A percentile compares a stretch with the other conserved stretches of the same genome.
Evolutionary conservation across 768 basidiomycete species (phyloP).

Genomic region (Tricholomella constricta): DNA sequence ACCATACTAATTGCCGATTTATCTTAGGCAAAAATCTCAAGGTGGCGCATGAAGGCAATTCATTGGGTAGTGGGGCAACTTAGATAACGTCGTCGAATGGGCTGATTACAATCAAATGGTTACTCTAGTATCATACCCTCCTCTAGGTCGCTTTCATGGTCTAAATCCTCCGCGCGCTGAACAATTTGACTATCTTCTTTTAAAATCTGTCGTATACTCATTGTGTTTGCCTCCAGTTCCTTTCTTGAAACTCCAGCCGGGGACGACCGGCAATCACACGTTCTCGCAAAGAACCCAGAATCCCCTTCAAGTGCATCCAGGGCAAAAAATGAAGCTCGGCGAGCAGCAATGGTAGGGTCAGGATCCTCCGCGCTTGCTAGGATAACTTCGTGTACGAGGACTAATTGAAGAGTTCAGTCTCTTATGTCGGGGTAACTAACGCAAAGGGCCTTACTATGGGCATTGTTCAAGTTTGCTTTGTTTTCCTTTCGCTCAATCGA

Average conservation of each 20-base stretch:
- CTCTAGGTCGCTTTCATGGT: conserved; percentile 20
- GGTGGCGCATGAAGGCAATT: conserved; percentile 18
- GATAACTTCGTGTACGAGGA: conserved; percentile 65
- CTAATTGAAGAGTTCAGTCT: conserved; percentile 36
- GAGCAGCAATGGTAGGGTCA: conserved; percentile 55
- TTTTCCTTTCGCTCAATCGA: conserved; percentile 43
- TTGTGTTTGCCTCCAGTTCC: conserved; percentile 28
- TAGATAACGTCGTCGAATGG: neutral
- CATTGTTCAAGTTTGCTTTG: neutral
- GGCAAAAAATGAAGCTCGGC: conserved; percentile 63
- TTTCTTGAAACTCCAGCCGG: conserved; percentile 41
- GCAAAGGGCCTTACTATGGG: conserved; percentile 8
- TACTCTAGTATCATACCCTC: conserved; percentile 20
- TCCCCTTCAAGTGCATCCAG: conserved; percentile 71
- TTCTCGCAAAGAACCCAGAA: conserved; percentile 57
- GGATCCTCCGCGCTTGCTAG: conserved; percentile 59
- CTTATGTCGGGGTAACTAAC: conserved; percentile 1
- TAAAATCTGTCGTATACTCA: conserved; percentile 26
- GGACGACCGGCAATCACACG: conserved; percentile 65
- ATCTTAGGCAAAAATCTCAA: conserved; percentile 45
- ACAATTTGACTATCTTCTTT: conserved; percentile 22
- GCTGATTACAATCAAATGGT: neutral
- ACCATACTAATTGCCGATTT: neutral
- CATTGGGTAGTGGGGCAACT: neutral
- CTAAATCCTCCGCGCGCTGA: neutral